phyloP scores from a whole-genome alignment of 352 stramenopile species.

The Pythium rhizo-oryzae region DNA sequence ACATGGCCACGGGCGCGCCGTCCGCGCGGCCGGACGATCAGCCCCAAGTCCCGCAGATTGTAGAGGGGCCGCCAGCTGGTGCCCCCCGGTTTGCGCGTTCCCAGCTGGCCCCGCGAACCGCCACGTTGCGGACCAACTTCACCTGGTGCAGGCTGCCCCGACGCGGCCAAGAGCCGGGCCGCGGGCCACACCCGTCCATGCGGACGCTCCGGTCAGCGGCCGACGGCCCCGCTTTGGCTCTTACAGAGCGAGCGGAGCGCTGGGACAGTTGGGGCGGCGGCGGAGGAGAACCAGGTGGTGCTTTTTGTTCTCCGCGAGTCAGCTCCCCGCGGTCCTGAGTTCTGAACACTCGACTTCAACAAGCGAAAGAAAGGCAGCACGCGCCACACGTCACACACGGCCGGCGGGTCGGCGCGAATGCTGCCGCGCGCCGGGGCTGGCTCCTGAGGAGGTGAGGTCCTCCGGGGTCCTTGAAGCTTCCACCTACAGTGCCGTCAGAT shows the following conservation, averaged over 20 bases:
- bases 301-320: background rate
- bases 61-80: background rate
- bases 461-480: too few species aligned
- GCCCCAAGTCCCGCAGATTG: too few species aligned
- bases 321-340: background rate
- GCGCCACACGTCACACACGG: background rate
- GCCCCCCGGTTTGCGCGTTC: background rate
- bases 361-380: background rate
- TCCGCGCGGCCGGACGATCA: background rate
- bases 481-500: too few species aligned
- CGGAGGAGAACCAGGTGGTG: background rate
- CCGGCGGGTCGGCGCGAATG: too few species aligned
- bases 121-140: slow-evolving; percentile 3
- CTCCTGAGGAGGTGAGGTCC: too few species aligned
- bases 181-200: slow-evolving; percentile 1
- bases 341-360: slow-evolving; percentile 3
- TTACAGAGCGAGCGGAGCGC: background rate
- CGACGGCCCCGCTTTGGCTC: background rate
- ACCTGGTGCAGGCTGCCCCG: background rate
- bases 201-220: slow-evolving; percentile 1
- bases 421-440: too few species aligned
- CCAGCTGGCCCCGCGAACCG: background rate
- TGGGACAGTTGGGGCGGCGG: background rate
- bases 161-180: slow-evolving; percentile 1
- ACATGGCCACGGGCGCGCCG: background rate